phyloP scores from a whole-genome alignment of 805 yeast genomes.

The Candida loeiensis region DNA sequence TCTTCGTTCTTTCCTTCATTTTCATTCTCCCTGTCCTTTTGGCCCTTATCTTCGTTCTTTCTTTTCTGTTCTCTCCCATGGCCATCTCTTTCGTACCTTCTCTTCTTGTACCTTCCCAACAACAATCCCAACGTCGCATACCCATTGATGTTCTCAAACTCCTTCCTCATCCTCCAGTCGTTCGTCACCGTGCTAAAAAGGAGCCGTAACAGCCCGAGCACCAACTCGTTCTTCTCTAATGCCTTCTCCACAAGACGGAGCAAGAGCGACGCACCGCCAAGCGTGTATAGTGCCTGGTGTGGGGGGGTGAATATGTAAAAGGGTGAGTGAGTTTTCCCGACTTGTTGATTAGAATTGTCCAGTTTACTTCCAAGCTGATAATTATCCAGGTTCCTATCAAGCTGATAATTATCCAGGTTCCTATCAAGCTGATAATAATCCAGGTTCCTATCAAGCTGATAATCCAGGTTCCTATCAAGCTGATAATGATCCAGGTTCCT shows the following conservation, averaged over 20 bases:
- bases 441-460: no score
- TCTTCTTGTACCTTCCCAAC: conserved; percentile 42
- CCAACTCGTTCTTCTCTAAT: conserved; percentile 15
- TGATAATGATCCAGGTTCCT: no score
- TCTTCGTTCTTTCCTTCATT: no score
- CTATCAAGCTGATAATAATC: no score
- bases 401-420: no score
- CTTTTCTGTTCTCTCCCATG: neutral
- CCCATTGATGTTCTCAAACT: conserved; percentile 59
- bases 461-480: no score
- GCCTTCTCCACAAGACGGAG: conserved; percentile 47
- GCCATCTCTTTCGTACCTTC: conserved; percentile 2
- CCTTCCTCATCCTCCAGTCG: conserved; percentile 51
- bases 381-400: no score
- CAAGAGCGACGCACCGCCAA: conserved; percentile 52
- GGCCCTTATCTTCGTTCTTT: neutral
- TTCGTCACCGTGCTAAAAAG: conserved; percentile 43
- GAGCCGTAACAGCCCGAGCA: conserved; percentile 12
- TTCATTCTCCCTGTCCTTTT: neutral
- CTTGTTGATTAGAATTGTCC: no score
- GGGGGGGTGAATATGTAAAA: conserved; percentile 16
- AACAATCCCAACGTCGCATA: conserved; percentile 56
- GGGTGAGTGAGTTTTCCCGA: neutral
- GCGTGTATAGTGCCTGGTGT: conserved; percentile 33
- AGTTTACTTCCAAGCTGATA: no score